These are phyloP conservation scores for Colletotrichum sp. DNA, from an alignment of 2,329 filamentous ascomycete genomes.

Conservation along the genomic window DNA sequence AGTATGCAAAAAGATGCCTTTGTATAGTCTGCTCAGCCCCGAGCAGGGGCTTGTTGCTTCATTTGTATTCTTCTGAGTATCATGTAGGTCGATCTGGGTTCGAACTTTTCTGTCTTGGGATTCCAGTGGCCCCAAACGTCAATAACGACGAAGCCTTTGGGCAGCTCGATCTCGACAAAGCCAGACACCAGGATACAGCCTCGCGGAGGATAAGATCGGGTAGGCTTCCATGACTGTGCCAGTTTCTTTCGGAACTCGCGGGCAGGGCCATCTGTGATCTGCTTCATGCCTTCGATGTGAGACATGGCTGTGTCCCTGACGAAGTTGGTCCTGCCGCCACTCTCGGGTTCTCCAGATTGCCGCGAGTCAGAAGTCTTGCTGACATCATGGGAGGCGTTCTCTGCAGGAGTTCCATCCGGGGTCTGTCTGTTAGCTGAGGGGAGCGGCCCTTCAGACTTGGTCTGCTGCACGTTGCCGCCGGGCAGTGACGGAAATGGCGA, in stretches of 20 bases:
- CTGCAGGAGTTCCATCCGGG: conserved; percentile 15
- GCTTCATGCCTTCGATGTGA: conserved; percentile 18
- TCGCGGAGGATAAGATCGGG: conserved; percentile 46
- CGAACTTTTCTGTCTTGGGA: conserved; percentile 54
- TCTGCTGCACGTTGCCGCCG: not conserved
- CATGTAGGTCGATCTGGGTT: conserved; percentile 9
- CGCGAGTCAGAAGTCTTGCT: conserved; percentile 3
- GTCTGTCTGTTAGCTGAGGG: conserved; percentile 16
- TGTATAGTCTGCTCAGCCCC: not conserved
- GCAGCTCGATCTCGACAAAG: conserved; percentile 55
- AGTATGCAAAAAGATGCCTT: conserved; percentile 4
- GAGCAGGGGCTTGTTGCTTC: conserved; percentile 20
- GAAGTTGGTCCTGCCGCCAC: conserved; percentile 22
- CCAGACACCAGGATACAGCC: conserved; percentile 60
- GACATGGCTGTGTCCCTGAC: conserved; percentile 20
- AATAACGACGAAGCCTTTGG: conserved; percentile 50
- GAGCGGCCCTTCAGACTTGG: conserved; percentile 8
- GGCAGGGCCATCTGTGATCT: conserved; percentile 18
- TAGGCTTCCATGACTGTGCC: conserved; percentile 48
- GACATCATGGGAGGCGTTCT: conserved; percentile 7
- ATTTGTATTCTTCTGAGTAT: conserved; percentile 18
- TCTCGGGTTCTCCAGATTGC: not conserved
- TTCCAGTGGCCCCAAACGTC: conserved; percentile 61
- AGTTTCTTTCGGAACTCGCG: conserved; percentile 20
- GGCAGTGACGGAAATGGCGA: not conserved